phyloP scores from a whole-genome alignment of 441 rosid genomes.

The Pelargonium citronellum region DNA sequence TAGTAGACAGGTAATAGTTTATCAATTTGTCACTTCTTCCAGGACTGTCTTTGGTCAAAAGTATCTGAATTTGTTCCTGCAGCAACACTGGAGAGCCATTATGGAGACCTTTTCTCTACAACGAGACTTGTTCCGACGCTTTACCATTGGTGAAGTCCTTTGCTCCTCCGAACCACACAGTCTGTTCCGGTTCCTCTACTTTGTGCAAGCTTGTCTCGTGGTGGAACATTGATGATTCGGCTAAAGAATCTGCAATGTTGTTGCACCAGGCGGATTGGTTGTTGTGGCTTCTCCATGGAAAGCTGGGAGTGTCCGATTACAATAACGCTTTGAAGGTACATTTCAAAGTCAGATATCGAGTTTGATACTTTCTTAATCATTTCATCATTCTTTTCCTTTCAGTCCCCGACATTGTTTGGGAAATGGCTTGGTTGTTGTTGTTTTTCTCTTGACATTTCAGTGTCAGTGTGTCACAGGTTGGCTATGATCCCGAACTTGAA shows the following conservation, averaged over 20 bases:
- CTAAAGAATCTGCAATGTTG: conserved; percentile 48
- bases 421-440: too few species aligned
- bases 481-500: conserved; percentile 83
- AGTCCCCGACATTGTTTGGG: background rate
- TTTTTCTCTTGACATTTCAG: background rate
- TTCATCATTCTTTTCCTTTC: background rate
- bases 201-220: conserved; percentile 89
- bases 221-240: conserved; percentile 51
- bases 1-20: conserved; percentile 55
- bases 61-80: conserved; percentile 22
- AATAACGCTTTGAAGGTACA: conserved; percentile 80
- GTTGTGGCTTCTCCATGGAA: conserved; percentile 85
- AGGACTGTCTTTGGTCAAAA: background rate
- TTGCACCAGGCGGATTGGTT: conserved; percentile 97
- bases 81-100: conserved; percentile 64
- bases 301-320: conserved; percentile 79
- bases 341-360: too few species aligned
- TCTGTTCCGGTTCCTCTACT: conserved; percentile 82
- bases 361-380: too few species aligned
- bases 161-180: conserved; percentile 81
- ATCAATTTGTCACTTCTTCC: background rate
- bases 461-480: conserved; percentile 46
- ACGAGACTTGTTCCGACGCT: conserved; percentile 72
- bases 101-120: conserved; percentile 69
- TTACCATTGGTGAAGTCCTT: conserved; percentile 59